These are phyloP conservation scores for Actinidia polygama DNA, from an alignment of 179 eudicot species.

Conservation along the genomic window DNA sequence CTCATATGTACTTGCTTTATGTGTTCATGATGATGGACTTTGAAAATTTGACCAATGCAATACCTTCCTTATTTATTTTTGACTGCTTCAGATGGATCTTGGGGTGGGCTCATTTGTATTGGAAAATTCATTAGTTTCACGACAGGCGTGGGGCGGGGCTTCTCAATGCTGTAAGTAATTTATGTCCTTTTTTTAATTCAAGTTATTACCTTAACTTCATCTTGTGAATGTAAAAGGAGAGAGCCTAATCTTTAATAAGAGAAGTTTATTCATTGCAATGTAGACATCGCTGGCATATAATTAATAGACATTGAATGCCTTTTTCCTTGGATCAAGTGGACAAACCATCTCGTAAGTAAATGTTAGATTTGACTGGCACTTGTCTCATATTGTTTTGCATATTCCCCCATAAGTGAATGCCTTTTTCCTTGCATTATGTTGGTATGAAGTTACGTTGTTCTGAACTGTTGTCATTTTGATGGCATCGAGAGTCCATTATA, in stretches of 20 bases:
- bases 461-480: too few relatives aligned
- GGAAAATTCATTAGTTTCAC: conserved; percentile 88
- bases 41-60: background rate
- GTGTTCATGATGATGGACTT: background rate
- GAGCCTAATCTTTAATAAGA: background rate
- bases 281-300: background rate
- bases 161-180: conserved; percentile 59
- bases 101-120: conserved; percentile 97
- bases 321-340: too few relatives aligned
- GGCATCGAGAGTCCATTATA: too few relatives aligned
- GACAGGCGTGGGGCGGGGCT: conserved; percentile 92
- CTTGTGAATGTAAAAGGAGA: background rate
- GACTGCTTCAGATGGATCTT: conserved; percentile 81
- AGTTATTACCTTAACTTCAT: background rate
- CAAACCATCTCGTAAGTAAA: too few relatives aligned
- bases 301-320: background rate
- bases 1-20: background rate
- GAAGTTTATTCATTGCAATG: background rate
- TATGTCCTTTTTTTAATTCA: conserved; percentile 5
- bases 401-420: too few relatives aligned
- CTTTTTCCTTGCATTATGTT: too few relatives aligned
- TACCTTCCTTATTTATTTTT: background rate
- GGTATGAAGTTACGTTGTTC: too few relatives aligned
- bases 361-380: too few relatives aligned
- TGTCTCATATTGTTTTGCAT: too few relatives aligned